Evolutionary conservation across 2,329 filamentous ascomycete genomes (phyloP).

Genomic region (Chrysoporthe cubensis): DNA sequence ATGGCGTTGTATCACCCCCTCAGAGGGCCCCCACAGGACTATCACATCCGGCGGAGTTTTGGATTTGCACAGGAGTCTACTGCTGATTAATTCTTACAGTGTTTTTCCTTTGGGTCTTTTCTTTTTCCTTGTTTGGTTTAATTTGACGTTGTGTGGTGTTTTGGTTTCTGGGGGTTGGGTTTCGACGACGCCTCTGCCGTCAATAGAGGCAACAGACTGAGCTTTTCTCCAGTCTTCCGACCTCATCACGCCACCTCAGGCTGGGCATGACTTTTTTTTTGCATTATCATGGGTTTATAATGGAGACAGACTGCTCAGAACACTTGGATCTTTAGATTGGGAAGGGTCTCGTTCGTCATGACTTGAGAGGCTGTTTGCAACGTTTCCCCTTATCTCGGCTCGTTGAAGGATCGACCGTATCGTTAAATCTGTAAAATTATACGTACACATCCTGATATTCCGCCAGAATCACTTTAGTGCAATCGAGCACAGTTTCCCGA

Average conservation of each 20-base stretch:
- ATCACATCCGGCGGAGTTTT: slow-evolving; percentile 26
- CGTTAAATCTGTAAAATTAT: slow-evolving; percentile 4
- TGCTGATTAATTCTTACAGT: slow-evolving; percentile 28
- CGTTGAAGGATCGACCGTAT: not conserved
- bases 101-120: slow-evolving; percentile 10
- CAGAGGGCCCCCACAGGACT: slow-evolving; percentile 11
- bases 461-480: slow-evolving; percentile 4
- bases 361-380: not conserved
- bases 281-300: slow-evolving; percentile 17
- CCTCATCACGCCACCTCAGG: slow-evolving; percentile 12
- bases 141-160: slow-evolving; percentile 16
- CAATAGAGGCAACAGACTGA: slow-evolving; percentile 6
- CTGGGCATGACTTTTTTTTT: slow-evolving; percentile 7
- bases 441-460: slow-evolving; percentile 22
- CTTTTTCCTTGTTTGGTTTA: not conserved
- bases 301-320: slow-evolving; percentile 1
- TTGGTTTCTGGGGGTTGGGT: not conserved
- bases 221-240: slow-evolving; percentile 3
- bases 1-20: slow-evolving; percentile 21
- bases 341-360: slow-evolving; percentile 4
- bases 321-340: slow-evolving; percentile 1
- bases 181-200: slow-evolving; percentile 3
- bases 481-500: not conserved
- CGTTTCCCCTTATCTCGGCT: slow-evolving; percentile 1
- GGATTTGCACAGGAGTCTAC: slow-evolving; percentile 9